Percentiles rank a stretch among this genome's conserved stretches.
Conservation (phyloP, 2,329 filamentous ascomycete species). For the Alternaria alternata region DNA sequence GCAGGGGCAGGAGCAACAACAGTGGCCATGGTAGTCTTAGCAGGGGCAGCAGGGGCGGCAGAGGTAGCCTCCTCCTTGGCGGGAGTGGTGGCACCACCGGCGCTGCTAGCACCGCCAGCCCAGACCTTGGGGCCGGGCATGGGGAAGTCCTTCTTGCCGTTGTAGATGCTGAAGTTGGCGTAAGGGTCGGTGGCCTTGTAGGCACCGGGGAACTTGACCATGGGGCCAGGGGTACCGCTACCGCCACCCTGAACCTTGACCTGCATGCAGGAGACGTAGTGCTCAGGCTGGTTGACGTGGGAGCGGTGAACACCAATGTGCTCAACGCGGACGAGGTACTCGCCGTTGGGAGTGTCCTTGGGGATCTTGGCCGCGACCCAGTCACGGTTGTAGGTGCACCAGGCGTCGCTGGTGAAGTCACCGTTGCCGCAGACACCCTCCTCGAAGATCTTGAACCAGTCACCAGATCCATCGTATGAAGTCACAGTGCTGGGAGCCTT, state of each 20-base stretch:
- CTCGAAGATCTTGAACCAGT: conserved; percentile 46
- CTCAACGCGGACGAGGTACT: conserved; percentile 56
- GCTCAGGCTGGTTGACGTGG: conserved; percentile 48
- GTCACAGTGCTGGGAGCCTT: conserved; percentile 32
- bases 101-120: conserved; percentile 15
- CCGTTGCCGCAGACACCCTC: conserved; percentile 29
- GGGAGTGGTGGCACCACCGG: conserved; percentile 12
- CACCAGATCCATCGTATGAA: conserved; percentile 32
- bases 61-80: conserved; percentile 15
- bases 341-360: conserved; percentile 49
- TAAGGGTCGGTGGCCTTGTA: conserved; percentile 35
- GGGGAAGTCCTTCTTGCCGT: conserved; percentile 27
- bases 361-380: conserved; percentile 49
- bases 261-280: conserved; percentile 55
- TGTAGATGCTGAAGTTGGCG: conserved; percentile 40
- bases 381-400: conserved; percentile 36
- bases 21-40: conserved; percentile 3
- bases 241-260: conserved; percentile 51
- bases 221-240: conserved; percentile 43
- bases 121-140: conserved; percentile 27
- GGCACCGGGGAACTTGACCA: conserved; percentile 48
- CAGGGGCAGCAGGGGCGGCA: conserved; percentile 10
- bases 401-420: conserved; percentile 28
- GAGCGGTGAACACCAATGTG: conserved; percentile 51
- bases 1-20: conserved; percentile 4